Evolutionary conservation across 169 alveolate genomes (phyloP), one percentile per base, ranked within the genome.

Genomic region (Amoebophrya sp.): DNA sequence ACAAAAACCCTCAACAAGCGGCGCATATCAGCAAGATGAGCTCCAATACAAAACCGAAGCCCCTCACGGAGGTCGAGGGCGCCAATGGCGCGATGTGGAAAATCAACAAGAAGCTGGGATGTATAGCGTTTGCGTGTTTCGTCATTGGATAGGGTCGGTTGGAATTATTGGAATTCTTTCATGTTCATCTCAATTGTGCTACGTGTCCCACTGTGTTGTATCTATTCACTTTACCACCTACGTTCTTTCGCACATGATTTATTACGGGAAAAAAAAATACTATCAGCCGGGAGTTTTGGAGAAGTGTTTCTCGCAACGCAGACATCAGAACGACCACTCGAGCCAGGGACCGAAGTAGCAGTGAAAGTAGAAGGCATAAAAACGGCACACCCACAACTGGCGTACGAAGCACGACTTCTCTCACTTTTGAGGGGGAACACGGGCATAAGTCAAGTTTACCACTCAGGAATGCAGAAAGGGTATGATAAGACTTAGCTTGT

Each of bases 371-470:
- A 94, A 92, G 89, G 92, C 32, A 90, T 92, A 89, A 92, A 93
- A 89, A 92, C 97, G 41, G 95, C 95, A 94, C 97, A 96, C 91
- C 97, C 97, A 41, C 96, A 94, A 91, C 93, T 95, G 40, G 88
- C 92, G 89, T 95, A 94, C 90, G 96, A 95, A 90, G 93, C 95
- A 53, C 93, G 93, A 89, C 95, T 95, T 3, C 54, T 94, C 29
- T 89, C 90, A 40, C 90, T 91, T 35, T 32, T 90, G 23, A 23
- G 33, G 18, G 89, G 39, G 23, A 35, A 77, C 14, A 2, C 12
- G 23, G 89, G 89, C 89, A 14, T 77, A 2, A 3, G 23, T 7
- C 39, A 77, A 3, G 40, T 77, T 12, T 77, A 77, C 40, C 12
- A 77, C 40, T 93, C 23, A 92, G 92, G 88, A 92, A 92, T n/a